Base-by-base conservation (phyloP, 345 rosid genomes). In the Salix purpurea region DNA sequence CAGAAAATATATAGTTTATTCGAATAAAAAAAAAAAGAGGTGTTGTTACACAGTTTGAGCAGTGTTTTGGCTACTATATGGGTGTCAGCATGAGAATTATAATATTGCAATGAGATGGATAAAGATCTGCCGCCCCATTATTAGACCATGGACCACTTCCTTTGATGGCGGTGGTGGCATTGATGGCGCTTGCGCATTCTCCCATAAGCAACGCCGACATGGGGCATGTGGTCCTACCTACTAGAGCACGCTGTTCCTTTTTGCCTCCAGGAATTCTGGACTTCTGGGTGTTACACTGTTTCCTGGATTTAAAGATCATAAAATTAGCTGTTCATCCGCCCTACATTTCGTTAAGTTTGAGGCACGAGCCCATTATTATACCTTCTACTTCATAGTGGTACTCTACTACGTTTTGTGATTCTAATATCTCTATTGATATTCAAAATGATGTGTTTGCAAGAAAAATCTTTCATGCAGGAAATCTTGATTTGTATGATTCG, bases 271-370 rank as follows among this genome's bases (percentile, higher is more conserved):
- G 60, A 37, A 46, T 26, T 30, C 28, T 70, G 18, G 34, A 39
- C 52, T 24, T 24, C 37, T 21, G 54, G 10, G 18, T 52, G 40
- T 23, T 37, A 24, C 12, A 52, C n/a, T 24, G 67, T 78, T 65
- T 78, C 81, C 67, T 67, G 73, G 81, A 67, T 73, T 72, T 26
- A 16, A 23, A 34, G 52, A 4, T 65, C 68, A 16, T 23, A n/a
- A 7, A 39, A 32, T 14, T 6, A 23, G 39, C 62, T 6, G 46
- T 36, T 26, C 44, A 23, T n/a, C 34, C 13, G 32, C 71, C 64
- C 67, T 7, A 4, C 60, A 13, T 24, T 60, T 23, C 28, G 64
- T 58, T 58, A n/a, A 4, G 23, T n/a, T n/a, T 23, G 15, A n/a
- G 62, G 62, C 28, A n/a, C 28, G 62, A 10, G 62, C 8, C 62